Conservation (phyloP, 139 green algal species). For the Haematococcus lacustris region DNA sequence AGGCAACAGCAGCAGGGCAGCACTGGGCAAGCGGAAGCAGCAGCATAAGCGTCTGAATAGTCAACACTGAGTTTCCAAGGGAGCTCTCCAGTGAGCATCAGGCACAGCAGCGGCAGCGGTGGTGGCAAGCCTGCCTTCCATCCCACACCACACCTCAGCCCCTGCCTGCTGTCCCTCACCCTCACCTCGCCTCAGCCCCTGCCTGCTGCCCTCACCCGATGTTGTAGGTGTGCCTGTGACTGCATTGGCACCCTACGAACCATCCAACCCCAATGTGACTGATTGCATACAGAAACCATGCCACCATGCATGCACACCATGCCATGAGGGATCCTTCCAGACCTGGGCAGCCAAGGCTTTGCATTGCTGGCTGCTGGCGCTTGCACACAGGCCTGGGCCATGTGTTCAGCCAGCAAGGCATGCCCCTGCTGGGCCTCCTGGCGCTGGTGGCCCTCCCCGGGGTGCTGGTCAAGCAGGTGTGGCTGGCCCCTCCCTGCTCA, state of each 20-base stretch:
- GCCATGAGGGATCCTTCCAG: too few relatives aligned
- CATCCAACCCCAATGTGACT: too few relatives aligned
- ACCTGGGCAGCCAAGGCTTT: too few relatives aligned
- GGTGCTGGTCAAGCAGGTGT: slow-evolving; percentile 60
- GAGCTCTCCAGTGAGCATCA: background rate
- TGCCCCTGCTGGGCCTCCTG: slow-evolving; percentile 30
- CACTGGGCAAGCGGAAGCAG: background rate
- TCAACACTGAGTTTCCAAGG: background rate
- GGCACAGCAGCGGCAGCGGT: background rate
- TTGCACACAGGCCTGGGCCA: background rate
- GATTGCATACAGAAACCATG: too few relatives aligned
- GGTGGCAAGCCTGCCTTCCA: background rate
- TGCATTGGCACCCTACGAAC: too few relatives aligned
- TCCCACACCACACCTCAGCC: background rate
- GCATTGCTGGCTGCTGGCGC: background rate
- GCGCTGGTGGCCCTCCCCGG: slow-evolving; percentile 44
- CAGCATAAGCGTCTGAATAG: background rate
- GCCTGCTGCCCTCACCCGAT: background rate
- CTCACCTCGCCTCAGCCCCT: too few relatives aligned
- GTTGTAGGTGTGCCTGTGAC: background rate
- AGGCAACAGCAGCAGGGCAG: background rate
- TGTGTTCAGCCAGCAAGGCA: slow-evolving; percentile 1
- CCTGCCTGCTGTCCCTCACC: too few relatives aligned
- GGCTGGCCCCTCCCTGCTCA: slow-evolving; percentile 5
- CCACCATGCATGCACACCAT: background rate